Conservation (phyloP, 2,329 filamentous ascomycete genomes). For the Aschersonia sp. region DNA sequence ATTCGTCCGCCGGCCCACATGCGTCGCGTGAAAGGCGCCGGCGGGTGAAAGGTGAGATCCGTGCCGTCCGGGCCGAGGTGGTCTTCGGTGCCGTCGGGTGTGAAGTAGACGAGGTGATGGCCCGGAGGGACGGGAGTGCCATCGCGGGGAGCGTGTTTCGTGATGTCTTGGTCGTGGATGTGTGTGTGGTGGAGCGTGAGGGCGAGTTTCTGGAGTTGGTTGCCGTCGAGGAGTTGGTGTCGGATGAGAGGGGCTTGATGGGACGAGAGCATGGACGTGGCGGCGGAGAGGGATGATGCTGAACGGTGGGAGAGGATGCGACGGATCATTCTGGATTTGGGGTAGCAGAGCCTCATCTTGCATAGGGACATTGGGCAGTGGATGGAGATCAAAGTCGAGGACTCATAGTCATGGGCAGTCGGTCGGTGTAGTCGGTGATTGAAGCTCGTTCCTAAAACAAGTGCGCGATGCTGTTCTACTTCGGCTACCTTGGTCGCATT, state of each 20-base stretch:
- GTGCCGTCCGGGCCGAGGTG: slow-evolving; percentile 46
- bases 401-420: too few relatives aligned
- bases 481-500: too few relatives aligned
- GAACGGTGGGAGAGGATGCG: background rate
- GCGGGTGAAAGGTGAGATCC: slow-evolving; percentile 44
- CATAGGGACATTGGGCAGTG: too few relatives aligned
- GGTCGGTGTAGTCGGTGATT: background rate
- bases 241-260: slow-evolving; percentile 12
- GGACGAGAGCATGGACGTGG: background rate
- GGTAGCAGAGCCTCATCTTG: too few relatives aligned
- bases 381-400: too few relatives aligned
- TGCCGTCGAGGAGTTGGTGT: slow-evolving; percentile 41
- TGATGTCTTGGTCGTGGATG: slow-evolving; percentile 24
- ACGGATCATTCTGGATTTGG: background rate
- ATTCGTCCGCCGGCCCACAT: slow-evolving; percentile 57
- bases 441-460: too few relatives aligned
- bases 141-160: slow-evolving; percentile 18
- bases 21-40: slow-evolving; percentile 42
- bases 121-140: slow-evolving; percentile 41
- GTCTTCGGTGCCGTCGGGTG: slow-evolving; percentile 36
- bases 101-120: slow-evolving; percentile 52
- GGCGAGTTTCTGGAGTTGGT: slow-evolving; percentile 47
- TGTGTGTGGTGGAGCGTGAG: slow-evolving; percentile 38
- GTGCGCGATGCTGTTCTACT: too few relatives aligned
- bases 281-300: background rate